Base-by-base conservation (phyloP, 495 filamentous ascomycete species). In the Podospora pseudopauciseta region DNA sequence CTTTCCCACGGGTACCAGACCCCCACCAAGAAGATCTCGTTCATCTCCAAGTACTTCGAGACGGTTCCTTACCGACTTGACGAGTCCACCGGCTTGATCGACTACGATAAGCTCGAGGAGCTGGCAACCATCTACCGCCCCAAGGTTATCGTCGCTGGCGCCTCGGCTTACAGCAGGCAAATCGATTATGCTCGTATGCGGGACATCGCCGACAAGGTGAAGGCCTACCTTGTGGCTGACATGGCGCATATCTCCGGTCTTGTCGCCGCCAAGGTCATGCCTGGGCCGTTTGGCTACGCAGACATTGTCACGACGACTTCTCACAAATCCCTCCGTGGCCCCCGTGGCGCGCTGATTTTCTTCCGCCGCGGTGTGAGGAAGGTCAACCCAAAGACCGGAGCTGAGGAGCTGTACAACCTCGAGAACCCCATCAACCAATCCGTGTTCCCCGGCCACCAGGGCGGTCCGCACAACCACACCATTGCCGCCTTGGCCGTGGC, bases 211-310 rank as follows among this genome's bases (percentile, higher is more conserved):
- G 91, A 96, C 71, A 93, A 94, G 73, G 86, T 92, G n/a, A 92
- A 91, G 69, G 92, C 93, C 70, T 99, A 98, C 81, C 84, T 99
- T 19, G 80, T 98, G 68, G 88, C 91, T 66, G 95, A 99, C 75
- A 98, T 99, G 89, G 95, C 95, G n/a, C 95, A 99, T 73, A 96
- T 99, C 70, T 97, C 93, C 23, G 95, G 95, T 66, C 83, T 98
- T 57, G 88, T 99, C 49, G 96, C 95, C 16, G 96, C 92, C 59
- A 90, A 90, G 71, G 96, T 97, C 39, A 86, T 97, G 66, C 91
- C 91, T 15, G 89, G 89, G 56, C 95, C 95, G n/a, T 99, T 99
- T 78, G 81, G 80, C 56, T 86, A 92, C 81, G 91, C 92, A 58
- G 95, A 99, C 75, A 88, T 99, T 60, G 96, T 99, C 67, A 98